Conservation (phyloP, 768 basidiomycete species). For the Phaffia australis region DNA sequence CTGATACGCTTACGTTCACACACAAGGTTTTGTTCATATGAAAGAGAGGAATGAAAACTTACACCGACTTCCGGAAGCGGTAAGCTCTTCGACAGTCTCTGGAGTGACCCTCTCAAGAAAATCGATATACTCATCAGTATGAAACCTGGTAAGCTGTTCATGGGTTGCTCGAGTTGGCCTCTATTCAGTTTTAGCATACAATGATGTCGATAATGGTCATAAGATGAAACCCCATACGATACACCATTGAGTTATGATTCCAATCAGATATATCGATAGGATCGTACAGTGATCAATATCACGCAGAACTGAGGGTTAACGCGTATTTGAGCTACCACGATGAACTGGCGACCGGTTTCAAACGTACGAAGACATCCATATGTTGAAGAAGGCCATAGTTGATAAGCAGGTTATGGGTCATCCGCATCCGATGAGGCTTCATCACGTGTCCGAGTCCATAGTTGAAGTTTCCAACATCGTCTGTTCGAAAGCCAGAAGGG, state of each 20-base stretch:
- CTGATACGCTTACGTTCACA: background rate
- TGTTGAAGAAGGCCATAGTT: constrained; percentile 88
- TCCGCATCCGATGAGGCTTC: constrained; percentile 90
- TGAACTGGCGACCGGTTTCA: background rate
- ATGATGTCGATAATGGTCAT: background rate
- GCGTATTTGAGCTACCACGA: too few species aligned
- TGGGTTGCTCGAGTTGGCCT: constrained; percentile 59
- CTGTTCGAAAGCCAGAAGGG: background rate
- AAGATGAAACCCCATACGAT: background rate
- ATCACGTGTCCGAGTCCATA: constrained; percentile 53
- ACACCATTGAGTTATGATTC: background rate
- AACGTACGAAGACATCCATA: constrained; percentile 78
- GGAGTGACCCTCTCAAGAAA: constrained; percentile 80
- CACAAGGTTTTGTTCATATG: background rate
- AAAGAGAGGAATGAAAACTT: constrained; percentile 34
- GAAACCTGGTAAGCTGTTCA: constrained; percentile 79
- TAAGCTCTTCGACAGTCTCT: constrained; percentile 77
- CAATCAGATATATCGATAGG: background rate
- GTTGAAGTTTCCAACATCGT: constrained; percentile 51
- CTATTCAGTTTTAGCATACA: constrained; percentile 37
- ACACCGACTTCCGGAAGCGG: constrained; percentile 78
- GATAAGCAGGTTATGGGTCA: constrained; percentile 81
- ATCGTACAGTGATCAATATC: background rate
- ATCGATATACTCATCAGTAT: constrained; percentile 96
- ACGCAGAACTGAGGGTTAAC: too few species aligned